phyloP scores from a whole-genome alignment of 306 rosid species.

The Medicago lupulina region DNA sequence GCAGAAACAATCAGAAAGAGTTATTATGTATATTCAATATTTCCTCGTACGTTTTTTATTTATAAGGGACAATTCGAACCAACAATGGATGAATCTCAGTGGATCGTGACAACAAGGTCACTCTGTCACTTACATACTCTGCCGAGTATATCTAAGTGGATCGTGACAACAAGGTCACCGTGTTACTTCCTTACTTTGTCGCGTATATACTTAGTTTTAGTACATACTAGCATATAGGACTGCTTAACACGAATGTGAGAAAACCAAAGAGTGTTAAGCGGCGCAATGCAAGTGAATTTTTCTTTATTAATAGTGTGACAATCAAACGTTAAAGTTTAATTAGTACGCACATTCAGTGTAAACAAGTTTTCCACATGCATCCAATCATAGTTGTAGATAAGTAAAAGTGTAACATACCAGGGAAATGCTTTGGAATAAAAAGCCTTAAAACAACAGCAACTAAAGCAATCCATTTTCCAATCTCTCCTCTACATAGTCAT shows the following conservation, averaged over 20 bases:
- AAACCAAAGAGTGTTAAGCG: too few species aligned
- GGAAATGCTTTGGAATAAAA: constrained; percentile 76
- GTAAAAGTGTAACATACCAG: constrained; percentile 56
- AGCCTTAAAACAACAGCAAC: constrained; percentile 77
- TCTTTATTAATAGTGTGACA: too few species aligned
- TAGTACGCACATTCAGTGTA: too few species aligned
- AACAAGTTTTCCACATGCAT: too few species aligned
- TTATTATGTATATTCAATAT: neutral
- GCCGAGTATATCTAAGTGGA: too few species aligned
- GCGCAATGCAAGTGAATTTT: too few species aligned
- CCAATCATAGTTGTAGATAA: neutral
- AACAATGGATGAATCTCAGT: neutral
- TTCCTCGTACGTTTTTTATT: neutral
- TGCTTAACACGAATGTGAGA: too few species aligned
- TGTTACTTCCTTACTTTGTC: too few species aligned
- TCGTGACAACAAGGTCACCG: neutral
- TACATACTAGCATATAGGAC: too few species aligned
- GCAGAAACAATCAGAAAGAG: constrained; percentile 41
- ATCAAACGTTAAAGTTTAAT: too few species aligned
- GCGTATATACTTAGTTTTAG: too few species aligned
- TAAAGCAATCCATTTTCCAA: constrained; percentile 86
- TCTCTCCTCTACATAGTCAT: constrained; percentile 68
- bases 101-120: neutral
- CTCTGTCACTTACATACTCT: too few species aligned
- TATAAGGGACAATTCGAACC: neutral